Percentiles rank a stretch among this genome's conserved stretches.
Evolutionary conservation across 1,139 yeast species (phyloP).

Genomic region (Yamadazyma atmosphaerica): DNA sequence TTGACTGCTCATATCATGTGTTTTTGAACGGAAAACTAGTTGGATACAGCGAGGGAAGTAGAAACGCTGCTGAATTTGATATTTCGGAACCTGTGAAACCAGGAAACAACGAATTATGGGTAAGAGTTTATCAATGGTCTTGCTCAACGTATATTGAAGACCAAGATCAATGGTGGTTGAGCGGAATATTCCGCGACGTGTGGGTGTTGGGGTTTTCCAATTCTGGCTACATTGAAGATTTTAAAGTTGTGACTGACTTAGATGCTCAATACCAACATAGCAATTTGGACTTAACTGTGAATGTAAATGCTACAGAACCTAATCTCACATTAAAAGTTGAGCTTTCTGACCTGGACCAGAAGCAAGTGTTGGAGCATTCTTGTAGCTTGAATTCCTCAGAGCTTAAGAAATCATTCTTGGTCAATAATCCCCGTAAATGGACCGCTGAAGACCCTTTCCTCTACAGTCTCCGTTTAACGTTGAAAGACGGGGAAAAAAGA

Average conservation of each 20-base stretch:
- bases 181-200: conserved; percentile 25
- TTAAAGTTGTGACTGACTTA: conserved; percentile 14
- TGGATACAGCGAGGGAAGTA: conserved; percentile 31
- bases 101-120: conserved; percentile 18
- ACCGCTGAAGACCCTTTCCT: conserved; percentile 32
- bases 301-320: conserved; percentile 1
- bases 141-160: conserved; percentile 33
- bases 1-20: conserved; percentile 30
- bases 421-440: conserved; percentile 26
- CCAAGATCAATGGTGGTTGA: conserved; percentile 38
- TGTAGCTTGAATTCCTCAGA: not conserved
- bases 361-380: not conserved
- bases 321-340: not conserved
- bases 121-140: conserved; percentile 33
- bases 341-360: not conserved
- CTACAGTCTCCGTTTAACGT: conserved; percentile 16
- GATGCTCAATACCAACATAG: conserved; percentile 12
- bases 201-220: conserved; percentile 15
- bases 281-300: conserved; percentile 1
- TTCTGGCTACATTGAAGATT: conserved; percentile 15
- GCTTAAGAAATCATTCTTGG: not conserved
- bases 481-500: conserved; percentile 8
- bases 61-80: conserved; percentile 32
- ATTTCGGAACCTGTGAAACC: conserved; percentile 14
- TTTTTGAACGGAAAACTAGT: conserved; percentile 26